Evolutionary conservation across 306 rosid genomes (phyloP).

Genomic region (Dalbergia cochinchinensis): DNA sequence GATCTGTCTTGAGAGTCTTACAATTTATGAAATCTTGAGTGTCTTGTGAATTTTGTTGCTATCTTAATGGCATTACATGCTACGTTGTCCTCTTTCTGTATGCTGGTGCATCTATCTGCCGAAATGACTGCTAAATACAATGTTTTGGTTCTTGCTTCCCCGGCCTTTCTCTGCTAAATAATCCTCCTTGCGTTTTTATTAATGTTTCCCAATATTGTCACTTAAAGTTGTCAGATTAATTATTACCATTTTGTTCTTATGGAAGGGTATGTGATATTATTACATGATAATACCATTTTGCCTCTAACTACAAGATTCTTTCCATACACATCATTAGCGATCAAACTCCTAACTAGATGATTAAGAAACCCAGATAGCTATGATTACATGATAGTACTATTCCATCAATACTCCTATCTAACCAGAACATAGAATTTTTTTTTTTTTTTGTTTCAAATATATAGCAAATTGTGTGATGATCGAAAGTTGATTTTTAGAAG

Average conservation of each 20-base stretch:
- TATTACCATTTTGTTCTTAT: neutral
- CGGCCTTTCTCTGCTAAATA: slow-evolving; percentile 30
- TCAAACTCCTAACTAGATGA: no score
- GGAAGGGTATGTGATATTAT: neutral
- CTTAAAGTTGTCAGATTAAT: neutral
- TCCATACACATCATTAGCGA: no score
- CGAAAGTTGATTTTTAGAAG: neutral
- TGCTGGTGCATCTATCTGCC: slow-evolving; percentile 20
- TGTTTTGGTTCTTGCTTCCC: slow-evolving; percentile 40
- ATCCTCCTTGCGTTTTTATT: slow-evolving; percentile 3
- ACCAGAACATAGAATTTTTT: neutral
- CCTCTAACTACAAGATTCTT: no score
- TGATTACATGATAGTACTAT: neutral
- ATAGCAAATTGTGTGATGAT: no score
- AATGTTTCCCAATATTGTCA: neutral
- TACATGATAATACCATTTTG: no score
- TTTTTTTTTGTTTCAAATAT: neutral
- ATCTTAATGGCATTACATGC: slow-evolving; percentile 41
- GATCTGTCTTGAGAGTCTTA: slow-evolving; percentile 11
- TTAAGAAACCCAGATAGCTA: no score
- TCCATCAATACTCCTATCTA: neutral
- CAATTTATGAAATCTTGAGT: slow-evolving; percentile 19
- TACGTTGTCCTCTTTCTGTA: slow-evolving; percentile 22
- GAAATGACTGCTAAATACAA: slow-evolving; percentile 42
- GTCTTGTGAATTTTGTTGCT: slow-evolving; percentile 35